phyloP scores from a whole-genome alignment of 306 rosid genomes.

The Arachis stenosperma region DNA sequence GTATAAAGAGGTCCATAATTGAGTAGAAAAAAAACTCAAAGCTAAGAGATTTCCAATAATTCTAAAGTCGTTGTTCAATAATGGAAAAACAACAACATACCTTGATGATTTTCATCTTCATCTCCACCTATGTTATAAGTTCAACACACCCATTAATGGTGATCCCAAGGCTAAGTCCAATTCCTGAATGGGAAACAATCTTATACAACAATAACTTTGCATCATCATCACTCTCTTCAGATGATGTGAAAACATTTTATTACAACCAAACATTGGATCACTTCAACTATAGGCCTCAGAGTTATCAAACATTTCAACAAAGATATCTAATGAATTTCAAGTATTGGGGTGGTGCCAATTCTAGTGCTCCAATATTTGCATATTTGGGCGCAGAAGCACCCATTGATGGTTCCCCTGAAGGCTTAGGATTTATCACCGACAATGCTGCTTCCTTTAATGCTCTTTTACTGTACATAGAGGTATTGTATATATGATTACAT shows the following conservation, averaged over 20 bases:
- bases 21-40: too few species aligned
- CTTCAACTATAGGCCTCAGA: constrained; percentile 67
- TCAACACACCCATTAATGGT: constrained; percentile 26
- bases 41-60: too few species aligned
- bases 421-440: constrained; percentile 61
- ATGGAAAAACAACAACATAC: not conserved
- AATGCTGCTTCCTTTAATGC: constrained; percentile 69
- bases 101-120: not conserved
- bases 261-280: constrained; percentile 70
- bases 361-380: constrained; percentile 65
- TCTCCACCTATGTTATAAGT: not conserved
- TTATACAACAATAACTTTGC: constrained; percentile 18
- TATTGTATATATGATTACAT: not conserved
- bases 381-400: constrained; percentile 67
- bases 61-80: too few species aligned
- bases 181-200: constrained; percentile 38
- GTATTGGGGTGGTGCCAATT: constrained; percentile 69
- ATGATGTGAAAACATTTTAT: constrained; percentile 51
- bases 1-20: too few species aligned
- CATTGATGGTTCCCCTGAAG: constrained; percentile 37
- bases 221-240: not conserved
- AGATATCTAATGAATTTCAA: constrained; percentile 63
- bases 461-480: constrained; percentile 72
- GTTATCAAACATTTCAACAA: constrained; percentile 63
- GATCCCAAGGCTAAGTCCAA: constrained; percentile 60